Base-by-base conservation (phyloP, 2,329 filamentous ascomycete genomes). In the Venturia asperata region DNA sequence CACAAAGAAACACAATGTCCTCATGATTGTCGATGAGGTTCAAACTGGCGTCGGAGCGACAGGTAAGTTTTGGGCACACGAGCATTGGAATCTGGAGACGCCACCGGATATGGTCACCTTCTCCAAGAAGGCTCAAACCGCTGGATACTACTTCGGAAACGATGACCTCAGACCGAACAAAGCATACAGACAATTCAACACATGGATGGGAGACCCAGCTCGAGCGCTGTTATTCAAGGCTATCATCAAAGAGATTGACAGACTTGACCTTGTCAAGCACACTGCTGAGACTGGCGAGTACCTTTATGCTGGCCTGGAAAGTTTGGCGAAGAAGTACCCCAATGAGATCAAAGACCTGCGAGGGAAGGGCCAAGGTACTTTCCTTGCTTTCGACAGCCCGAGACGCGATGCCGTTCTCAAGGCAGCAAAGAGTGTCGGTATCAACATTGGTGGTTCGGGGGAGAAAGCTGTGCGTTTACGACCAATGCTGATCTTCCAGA, bases 151-250 rank as follows among this genome's bases (percentile, higher is more conserved):
- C 83, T 96, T 87, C 74, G 88, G 88, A 67, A 88, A 94, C 82
- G 83, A 85, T 11, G 86, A 85, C 52, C 83, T 96, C 70, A 83
- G 90, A 15, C 92, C 92, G 68, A 96, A 96, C 82, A 92, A 92
- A 83, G 89, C 92, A 6, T 96, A 96, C 82, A 87, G 92, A 68
- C 92, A 96, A 79, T 96, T 96, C 83, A 96, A 96, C 83, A 96
- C 91, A 61, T 96, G 92, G 92, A 95, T 96, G 88, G 92, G 92
- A 72, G 92, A 96, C 79, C 92, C 92, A 19, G 87, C 89, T 17
- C 87, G 91, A 67, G 91, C 89, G 19, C 80, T 96, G 67, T 83
- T 96, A 69, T 96, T 95, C 87, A 86, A 89, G 68, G 88, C 86
- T 72, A 96, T 96, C 78, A 85, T 93, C 73, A 78, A 89, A 66